phyloP scores from a whole-genome alignment of 2,329 filamentous ascomycete genomes.

The Talaromyces marneffei region DNA sequence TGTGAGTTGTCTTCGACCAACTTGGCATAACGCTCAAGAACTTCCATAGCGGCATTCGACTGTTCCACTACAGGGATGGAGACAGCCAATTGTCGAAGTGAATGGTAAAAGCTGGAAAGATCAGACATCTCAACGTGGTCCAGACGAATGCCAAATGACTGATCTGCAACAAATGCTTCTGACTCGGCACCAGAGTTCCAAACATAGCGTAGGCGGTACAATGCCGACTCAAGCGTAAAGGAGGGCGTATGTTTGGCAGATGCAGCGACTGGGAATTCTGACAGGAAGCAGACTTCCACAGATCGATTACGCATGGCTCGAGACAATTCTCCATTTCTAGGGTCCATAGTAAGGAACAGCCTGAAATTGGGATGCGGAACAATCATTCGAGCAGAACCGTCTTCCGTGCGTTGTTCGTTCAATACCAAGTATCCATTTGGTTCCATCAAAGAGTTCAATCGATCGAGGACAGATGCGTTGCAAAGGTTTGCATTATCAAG shows the following conservation, averaged over 20 bases:
- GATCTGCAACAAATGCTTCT: slow-evolving; percentile 15
- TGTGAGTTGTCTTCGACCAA: slow-evolving; percentile 27
- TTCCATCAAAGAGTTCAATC: slow-evolving; percentile 89
- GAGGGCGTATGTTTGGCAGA: slow-evolving; percentile 22
- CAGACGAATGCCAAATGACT: slow-evolving; percentile 27
- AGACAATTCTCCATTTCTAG: slow-evolving; percentile 86
- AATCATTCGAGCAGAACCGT: slow-evolving; percentile 75
- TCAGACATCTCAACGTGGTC: slow-evolving; percentile 35
- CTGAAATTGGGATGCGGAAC: slow-evolving; percentile 80
- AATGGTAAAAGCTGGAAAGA: slow-evolving; percentile 28
- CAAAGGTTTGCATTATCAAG: slow-evolving; percentile 97
- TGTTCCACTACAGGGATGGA: slow-evolving; percentile 15
- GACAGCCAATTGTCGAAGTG: slow-evolving; percentile 21
- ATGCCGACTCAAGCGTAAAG: slow-evolving; percentile 34
- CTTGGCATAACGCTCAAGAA: slow-evolving; percentile 25
- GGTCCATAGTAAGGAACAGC: slow-evolving; percentile 89
- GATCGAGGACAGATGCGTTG: slow-evolving; percentile 87
- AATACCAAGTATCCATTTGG: slow-evolving; percentile 81
- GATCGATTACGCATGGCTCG: slow-evolving; percentile 95
- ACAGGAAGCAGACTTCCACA: slow-evolving; percentile 74
- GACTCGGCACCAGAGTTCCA: slow-evolving; percentile 22
- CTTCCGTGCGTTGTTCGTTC: slow-evolving; percentile 81
- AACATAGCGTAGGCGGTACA: slow-evolving; percentile 36
- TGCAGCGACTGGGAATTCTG: slow-evolving; percentile 27
- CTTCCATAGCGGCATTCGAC: background rate